phyloP scores from a whole-genome alignment of 2,329 filamentous ascomycete species.

The Colletotrichum sansevieriae region DNA sequence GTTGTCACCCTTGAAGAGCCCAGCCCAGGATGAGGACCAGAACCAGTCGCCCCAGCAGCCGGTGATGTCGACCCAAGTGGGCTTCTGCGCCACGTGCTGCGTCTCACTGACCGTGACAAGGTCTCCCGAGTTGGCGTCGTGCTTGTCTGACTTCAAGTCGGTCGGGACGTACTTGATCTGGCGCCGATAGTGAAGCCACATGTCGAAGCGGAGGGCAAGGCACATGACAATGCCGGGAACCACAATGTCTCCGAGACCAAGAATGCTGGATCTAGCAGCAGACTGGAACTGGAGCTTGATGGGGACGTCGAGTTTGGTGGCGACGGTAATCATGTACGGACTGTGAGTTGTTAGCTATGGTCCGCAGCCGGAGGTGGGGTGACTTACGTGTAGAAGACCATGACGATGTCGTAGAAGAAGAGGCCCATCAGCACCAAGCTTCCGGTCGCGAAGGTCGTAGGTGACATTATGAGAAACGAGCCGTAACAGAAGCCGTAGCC shows the following conservation, averaged over 20 bases:
- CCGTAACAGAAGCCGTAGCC: constrained; percentile 90
- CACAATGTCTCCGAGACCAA: constrained; percentile 94
- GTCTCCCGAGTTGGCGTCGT: constrained; percentile 50
- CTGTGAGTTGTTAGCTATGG: constrained; percentile 54
- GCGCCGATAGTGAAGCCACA: constrained; percentile 84
- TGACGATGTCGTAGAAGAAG: constrained; percentile 96
- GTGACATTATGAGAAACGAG: constrained; percentile 85
- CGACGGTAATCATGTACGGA: constrained; percentile 88
- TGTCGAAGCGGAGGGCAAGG: constrained; percentile 89
- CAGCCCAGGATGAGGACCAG: constrained; percentile 70
- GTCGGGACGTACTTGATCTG: constrained; percentile 67
- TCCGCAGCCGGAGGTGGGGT: neutral
- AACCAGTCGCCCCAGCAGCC: constrained; percentile 87
- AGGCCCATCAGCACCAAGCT: constrained; percentile 81
- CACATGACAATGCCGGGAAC: constrained; percentile 92
- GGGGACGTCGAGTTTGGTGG: constrained; percentile 88
- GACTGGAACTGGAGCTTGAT: constrained; percentile 87
- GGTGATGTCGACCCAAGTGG: constrained; percentile 69
- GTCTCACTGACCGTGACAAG: constrained; percentile 52
- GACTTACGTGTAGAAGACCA: constrained; percentile 86
- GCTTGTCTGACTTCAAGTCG: constrained; percentile 50
- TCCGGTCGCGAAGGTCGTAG: constrained; percentile 87
- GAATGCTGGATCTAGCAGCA: constrained; percentile 80
- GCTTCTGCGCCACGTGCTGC: constrained; percentile 57
- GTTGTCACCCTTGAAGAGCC: constrained; percentile 43